A percentile compares a stretch with the other conserved stretches of the same genome.
These are phyloP conservation scores for Yamadazyma oceani DNA, from an alignment of 1,139 yeast species.

Conservation along the genomic window DNA sequence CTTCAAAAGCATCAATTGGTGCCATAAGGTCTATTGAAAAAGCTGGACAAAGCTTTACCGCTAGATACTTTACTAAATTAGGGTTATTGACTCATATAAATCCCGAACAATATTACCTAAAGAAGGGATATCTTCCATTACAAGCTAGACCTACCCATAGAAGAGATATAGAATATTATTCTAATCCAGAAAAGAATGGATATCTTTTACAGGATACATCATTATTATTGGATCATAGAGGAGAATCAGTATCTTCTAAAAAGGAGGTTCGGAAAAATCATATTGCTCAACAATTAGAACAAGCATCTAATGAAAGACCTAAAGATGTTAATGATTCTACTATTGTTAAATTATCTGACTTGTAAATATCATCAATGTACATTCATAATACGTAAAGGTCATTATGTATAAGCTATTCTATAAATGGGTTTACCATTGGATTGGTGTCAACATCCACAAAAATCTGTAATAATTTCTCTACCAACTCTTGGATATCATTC, in stretches of 20 bases:
- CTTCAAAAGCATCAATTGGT: conserved; percentile 72
- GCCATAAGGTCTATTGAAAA: conserved; percentile 75
- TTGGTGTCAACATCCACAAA: conserved; percentile 31
- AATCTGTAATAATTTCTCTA: conserved; percentile 36
- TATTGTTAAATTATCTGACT: conserved; percentile 17
- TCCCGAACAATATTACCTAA: conserved; percentile 67
- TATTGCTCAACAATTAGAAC: conserved; percentile 31
- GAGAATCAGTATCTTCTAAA: conserved; percentile 19
- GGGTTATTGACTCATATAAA: conserved; percentile 73
- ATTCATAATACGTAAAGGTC: not conserved
- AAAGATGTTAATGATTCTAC: conserved; percentile 18
- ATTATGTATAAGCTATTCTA: conserved; percentile 6
- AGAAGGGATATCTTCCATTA: conserved; percentile 78
- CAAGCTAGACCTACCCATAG: conserved; percentile 84
- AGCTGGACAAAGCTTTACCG: conserved; percentile 70
- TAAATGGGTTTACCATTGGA: conserved; percentile 11
- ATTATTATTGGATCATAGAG: conserved; percentile 40
- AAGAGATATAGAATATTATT: conserved; percentile 78
- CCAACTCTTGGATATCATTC: conserved; percentile 37
- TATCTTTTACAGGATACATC: conserved; percentile 53
- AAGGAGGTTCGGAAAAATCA: conserved; percentile 25
- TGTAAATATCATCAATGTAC: conserved; percentile 12
- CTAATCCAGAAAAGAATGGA: conserved; percentile 72
- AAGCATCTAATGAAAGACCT: conserved; percentile 28
- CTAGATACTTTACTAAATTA: conserved; percentile 66